phyloP scores from a whole-genome alignment of 1,139 yeast genomes.

The Pichia inconspicua region DNA sequence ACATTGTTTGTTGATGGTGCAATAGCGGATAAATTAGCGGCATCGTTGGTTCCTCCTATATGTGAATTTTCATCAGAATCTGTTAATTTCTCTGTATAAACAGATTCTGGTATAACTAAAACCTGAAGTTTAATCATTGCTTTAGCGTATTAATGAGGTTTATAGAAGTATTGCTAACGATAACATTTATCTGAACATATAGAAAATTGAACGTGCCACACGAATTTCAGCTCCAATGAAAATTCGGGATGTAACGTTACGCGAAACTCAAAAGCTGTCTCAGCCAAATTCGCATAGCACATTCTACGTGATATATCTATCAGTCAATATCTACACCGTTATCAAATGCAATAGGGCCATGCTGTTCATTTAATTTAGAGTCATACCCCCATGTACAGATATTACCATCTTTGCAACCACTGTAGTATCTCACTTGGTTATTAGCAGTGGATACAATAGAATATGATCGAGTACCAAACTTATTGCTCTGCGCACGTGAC shows the following conservation, averaged over 20 bases:
- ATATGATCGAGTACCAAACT: conserved; percentile 13
- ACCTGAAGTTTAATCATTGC: conserved; percentile 35
- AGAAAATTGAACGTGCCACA: too few relatives aligned
- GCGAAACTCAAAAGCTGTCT: too few relatives aligned
- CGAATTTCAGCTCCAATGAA: too few relatives aligned
- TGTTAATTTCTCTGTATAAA: background rate
- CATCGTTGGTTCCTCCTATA: background rate
- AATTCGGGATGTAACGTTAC: too few relatives aligned
- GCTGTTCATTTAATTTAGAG: background rate
- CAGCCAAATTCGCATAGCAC: too few relatives aligned
- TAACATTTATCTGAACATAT: too few relatives aligned
- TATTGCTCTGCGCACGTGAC: conserved; percentile 4
- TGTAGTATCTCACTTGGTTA: conserved; percentile 36
- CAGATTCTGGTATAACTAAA: conserved; percentile 28
- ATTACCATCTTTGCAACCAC: conserved; percentile 56
- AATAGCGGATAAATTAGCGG: background rate
- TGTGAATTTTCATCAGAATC: background rate
- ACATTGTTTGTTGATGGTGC: background rate
- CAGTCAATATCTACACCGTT: conserved; percentile 13
- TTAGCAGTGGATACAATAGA: conserved; percentile 41
- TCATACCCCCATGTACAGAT: conserved; percentile 45
- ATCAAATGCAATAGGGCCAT: conserved; percentile 13
- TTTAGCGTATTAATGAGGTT: too few relatives aligned
- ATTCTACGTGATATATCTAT: too few relatives aligned
- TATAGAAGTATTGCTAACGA: too few relatives aligned